Percentiles rank a stretch among this genome's conserved stretches.
Conservation (phyloP, 164 flowering plant species). For the Taxillus chinensis region DNA sequence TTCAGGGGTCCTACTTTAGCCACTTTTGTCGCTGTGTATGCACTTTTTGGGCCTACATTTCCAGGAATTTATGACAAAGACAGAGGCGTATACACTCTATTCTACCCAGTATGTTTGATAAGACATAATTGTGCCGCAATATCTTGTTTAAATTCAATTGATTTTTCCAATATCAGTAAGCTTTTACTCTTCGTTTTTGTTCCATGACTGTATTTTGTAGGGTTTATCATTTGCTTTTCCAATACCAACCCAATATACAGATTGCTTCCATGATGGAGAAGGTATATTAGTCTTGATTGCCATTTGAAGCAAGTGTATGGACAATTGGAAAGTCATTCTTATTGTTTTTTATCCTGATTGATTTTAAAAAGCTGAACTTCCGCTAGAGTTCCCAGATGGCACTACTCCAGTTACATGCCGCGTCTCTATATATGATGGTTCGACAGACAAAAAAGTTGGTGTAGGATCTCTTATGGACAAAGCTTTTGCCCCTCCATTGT, state of each 20-base stretch:
- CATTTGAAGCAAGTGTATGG: no score
- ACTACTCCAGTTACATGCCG: constrained; percentile 98
- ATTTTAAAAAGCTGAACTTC: constrained; percentile 63
- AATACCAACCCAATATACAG: constrained; percentile 74
- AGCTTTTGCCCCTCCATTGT: constrained; percentile 75
- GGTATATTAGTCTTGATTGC: constrained; percentile 26
- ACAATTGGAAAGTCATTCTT: not conserved
- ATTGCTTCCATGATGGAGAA: constrained; percentile 79
- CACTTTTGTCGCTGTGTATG: constrained; percentile 93
- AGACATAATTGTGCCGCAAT: not conserved
- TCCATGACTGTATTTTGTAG: constrained; percentile 26
- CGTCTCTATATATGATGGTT: constrained; percentile 79
- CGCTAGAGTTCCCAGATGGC: constrained; percentile 96
- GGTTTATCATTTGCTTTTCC: constrained; percentile 96
- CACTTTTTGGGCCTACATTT: constrained; percentile 94
- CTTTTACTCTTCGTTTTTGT: not conserved
- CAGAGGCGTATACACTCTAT: constrained; percentile 78
- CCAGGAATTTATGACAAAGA: constrained; percentile 93
- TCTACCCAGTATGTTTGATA: constrained; percentile 62
- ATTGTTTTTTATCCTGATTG: constrained; percentile 4
- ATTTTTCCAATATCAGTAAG: not conserved
- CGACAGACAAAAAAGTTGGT: constrained; percentile 78
- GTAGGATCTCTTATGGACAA: constrained; percentile 73
- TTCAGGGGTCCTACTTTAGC: constrained; percentile 86
- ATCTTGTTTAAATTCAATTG: not conserved